Conservation (phyloP, 2,329 filamentous ascomycete genomes). For the Arthrobotrys megalospora region DNA sequence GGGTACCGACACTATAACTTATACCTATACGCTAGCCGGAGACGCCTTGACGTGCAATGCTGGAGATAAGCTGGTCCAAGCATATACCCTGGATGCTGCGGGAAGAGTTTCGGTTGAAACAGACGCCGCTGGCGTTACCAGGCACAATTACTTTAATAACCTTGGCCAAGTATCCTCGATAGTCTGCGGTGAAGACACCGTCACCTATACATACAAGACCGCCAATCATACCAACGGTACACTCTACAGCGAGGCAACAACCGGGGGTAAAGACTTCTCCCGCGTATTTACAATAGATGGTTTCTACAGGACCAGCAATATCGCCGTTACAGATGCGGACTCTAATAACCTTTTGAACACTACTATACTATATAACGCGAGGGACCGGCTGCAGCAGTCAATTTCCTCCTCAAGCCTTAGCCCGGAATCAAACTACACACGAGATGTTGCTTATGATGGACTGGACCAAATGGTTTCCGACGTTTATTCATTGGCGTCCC, state of each 20-base stretch:
- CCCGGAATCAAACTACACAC: background rate
- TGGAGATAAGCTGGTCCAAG: background rate
- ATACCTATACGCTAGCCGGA: background rate
- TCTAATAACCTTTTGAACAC: background rate
- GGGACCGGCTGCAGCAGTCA: background rate
- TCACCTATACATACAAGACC: conserved; percentile 14
- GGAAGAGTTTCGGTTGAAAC: background rate
- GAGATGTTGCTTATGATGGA: conserved; percentile 7
- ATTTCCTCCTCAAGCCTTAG: background rate
- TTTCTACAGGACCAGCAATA: background rate
- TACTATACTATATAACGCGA: background rate
- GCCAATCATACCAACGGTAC: background rate
- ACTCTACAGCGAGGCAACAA: background rate
- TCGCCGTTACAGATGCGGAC: background rate
- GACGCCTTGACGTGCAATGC: too few relatives aligned
- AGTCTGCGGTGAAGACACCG: conserved; percentile 3
- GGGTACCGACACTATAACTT: background rate
- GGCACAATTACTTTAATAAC: background rate
- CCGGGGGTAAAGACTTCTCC: background rate
- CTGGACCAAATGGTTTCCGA: background rate
- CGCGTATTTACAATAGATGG: background rate
- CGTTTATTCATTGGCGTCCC: background rate
- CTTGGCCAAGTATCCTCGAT: background rate
- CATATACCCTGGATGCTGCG: background rate
- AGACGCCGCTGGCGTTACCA: background rate